Evolutionary conservation across 2,329 filamentous ascomycete genomes (phyloP).

Genomic region (Corinectria fuckeliana): DNA sequence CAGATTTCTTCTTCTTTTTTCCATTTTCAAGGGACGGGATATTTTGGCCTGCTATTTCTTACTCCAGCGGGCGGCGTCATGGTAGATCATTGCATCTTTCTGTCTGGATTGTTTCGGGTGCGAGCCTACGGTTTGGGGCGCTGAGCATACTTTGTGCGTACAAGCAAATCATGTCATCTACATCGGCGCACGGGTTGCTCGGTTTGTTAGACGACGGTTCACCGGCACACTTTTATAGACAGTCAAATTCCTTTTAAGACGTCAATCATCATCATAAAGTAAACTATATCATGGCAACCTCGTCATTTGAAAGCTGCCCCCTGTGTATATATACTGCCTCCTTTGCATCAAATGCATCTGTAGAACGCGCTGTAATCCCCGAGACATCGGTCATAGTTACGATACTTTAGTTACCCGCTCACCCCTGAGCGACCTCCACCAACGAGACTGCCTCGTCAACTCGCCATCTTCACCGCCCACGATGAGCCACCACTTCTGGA

Average conservation of each 20-base stretch:
- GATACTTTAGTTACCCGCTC: slow-evolving; percentile 32
- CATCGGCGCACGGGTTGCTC: slow-evolving; percentile 13
- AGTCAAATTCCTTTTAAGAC: slow-evolving; percentile 21
- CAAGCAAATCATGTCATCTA: slow-evolving; percentile 14
- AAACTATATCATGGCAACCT: background rate
- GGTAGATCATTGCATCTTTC: slow-evolving; percentile 31
- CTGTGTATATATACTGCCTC: no score
- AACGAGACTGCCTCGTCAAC: slow-evolving; percentile 37
- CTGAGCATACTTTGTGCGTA: slow-evolving; percentile 14
- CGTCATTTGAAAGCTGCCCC: background rate
- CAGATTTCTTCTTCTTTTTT: background rate
- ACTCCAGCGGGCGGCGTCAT: slow-evolving; percentile 23
- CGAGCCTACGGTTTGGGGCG: slow-evolving; percentile 4
- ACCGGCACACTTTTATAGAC: slow-evolving; percentile 27
- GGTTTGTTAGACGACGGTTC: slow-evolving; percentile 7
- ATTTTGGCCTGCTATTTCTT: slow-evolving; percentile 17
- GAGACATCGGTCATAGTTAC: background rate
- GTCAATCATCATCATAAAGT: slow-evolving; percentile 7
- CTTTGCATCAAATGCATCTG: background rate
- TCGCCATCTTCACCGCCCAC: slow-evolving; percentile 40
- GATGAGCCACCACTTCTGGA: slow-evolving; percentile 38
- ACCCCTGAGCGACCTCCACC: slow-evolving; percentile 39
- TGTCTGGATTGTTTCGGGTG: background rate
- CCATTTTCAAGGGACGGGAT: background rate
- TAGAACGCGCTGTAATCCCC: background rate